A percentile compares a stretch with the other conserved stretches of the same genome.
Conservation (phyloP, 2,329 filamentous ascomycete species). For the Endocalyx cinctus region DNA sequence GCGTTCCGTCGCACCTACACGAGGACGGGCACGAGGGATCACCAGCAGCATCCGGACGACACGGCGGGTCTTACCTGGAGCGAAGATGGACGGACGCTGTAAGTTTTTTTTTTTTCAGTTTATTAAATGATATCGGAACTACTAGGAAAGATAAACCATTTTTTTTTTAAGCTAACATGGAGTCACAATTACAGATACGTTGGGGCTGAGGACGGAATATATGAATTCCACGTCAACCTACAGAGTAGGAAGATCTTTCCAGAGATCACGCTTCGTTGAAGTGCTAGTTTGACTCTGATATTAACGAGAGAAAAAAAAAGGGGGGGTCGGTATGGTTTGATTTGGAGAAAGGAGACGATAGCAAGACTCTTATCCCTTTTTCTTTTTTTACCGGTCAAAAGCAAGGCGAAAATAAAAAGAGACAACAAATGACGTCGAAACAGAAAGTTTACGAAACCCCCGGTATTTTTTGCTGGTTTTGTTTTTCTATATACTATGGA, state of each 20-base stretch:
- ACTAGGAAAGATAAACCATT: background rate
- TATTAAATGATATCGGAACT: too few relatives aligned
- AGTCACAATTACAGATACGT: slow-evolving; percentile 44
- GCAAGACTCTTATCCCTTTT: too few relatives aligned
- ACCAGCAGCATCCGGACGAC: slow-evolving; percentile 47
- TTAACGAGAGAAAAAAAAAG: too few relatives aligned
- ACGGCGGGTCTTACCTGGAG: slow-evolving; percentile 61
- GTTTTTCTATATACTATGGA: too few relatives aligned
- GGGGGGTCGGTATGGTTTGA: too few relatives aligned
- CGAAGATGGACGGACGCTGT: slow-evolving; percentile 56
- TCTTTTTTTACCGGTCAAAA: too few relatives aligned
- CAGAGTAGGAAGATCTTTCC: slow-evolving; percentile 56
- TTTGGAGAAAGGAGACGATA: too few relatives aligned
- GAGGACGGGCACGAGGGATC: slow-evolving; percentile 28
- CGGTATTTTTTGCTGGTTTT: too few relatives aligned
- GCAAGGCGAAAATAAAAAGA: too few relatives aligned
- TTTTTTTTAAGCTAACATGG: background rate
- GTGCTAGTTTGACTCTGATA: too few relatives aligned
- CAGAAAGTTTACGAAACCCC: too few relatives aligned
- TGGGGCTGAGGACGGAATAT: slow-evolving; percentile 68
- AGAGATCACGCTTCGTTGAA: slow-evolving; percentile 48
- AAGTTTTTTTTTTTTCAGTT: slow-evolving; percentile 34
- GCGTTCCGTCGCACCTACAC: slow-evolving; percentile 21
- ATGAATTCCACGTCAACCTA: slow-evolving; percentile 66
- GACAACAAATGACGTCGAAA: too few relatives aligned